Evolutionary conservation across 2,329 filamentous ascomycete genomes (phyloP).

Genomic region (Dissoconium aciculare): DNA sequence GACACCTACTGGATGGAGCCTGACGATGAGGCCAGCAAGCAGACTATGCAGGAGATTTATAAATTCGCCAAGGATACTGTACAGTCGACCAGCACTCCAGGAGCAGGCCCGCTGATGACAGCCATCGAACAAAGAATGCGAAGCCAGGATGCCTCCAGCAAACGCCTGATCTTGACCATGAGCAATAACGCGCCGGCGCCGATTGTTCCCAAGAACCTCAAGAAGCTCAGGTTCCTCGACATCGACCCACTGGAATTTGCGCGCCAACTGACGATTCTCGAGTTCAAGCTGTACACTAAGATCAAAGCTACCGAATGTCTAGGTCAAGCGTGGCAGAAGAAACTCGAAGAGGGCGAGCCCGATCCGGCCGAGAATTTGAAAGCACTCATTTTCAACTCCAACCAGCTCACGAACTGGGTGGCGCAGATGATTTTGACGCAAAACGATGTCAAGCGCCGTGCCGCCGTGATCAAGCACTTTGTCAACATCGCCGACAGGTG

Average conservation of each 20-base stretch:
- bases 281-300: slow-evolving; percentile 85
- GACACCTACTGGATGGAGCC: slow-evolving; percentile 99
- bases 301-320: slow-evolving; percentile 92
- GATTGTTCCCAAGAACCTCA: slow-evolving; percentile 98
- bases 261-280: slow-evolving; percentile 92
- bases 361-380: slow-evolving; percentile 91
- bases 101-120: slow-evolving; percentile 67
- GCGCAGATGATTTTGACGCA: slow-evolving; percentile 97
- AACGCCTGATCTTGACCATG: slow-evolving; percentile 73
- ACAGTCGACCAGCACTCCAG: slow-evolving; percentile 83
- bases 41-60: slow-evolving; percentile 76
- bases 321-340: slow-evolving; percentile 99
- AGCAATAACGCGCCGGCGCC: slow-evolving; percentile 65
- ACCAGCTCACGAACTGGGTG: slow-evolving; percentile 98
- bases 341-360: slow-evolving; percentile 62
- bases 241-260: slow-evolving; percentile 94
- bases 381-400: slow-evolving; percentile 89
- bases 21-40: slow-evolving; percentile 64
- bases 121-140: slow-evolving; percentile 77
- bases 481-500: slow-evolving; percentile 96
- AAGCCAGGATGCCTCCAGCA: slow-evolving; percentile 74
- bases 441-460: slow-evolving; percentile 84
- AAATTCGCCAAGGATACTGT: slow-evolving; percentile 84
- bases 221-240: slow-evolving; percentile 95
- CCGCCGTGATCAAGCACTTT: slow-evolving; percentile 97